Conservation (phyloP, 2,329 filamentous ascomycete species). For the Phialocephala sp. region DNA sequence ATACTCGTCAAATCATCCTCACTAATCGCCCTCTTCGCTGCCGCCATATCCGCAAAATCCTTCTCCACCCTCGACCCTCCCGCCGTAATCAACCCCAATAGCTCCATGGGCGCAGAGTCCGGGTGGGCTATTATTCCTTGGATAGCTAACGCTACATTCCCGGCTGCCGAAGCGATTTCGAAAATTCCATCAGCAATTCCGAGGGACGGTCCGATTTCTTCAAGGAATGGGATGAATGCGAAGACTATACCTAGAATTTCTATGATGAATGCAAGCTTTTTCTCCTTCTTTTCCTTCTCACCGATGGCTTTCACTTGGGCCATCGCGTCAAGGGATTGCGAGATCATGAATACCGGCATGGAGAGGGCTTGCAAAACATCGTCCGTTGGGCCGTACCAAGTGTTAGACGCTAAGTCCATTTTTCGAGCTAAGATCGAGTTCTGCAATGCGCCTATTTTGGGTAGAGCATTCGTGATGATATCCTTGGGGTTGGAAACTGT, state of each 20-base stretch:
- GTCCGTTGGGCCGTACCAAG: conserved; percentile 16
- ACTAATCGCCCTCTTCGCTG: no score
- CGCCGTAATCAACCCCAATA: no score
- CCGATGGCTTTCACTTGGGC: conserved; percentile 38
- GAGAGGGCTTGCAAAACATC: conserved; percentile 23
- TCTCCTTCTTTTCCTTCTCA: conserved; percentile 33
- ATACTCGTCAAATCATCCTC: no score
- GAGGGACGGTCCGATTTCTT: conserved; percentile 49
- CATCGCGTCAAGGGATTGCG: conserved; percentile 39
- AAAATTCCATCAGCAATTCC: conserved; percentile 33
- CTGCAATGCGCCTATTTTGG: conserved; percentile 16
- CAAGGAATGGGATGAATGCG: conserved; percentile 55
- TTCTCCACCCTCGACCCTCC: no score
- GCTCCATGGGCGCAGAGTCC: conserved; percentile 17
- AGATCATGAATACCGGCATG: conserved; percentile 39
- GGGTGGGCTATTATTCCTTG: conserved; percentile 15
- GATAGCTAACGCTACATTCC: conserved; percentile 16
- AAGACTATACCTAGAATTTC: conserved; percentile 52
- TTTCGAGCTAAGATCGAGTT: conserved; percentile 10
- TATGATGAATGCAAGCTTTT: conserved; percentile 34
- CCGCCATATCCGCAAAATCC: no score
- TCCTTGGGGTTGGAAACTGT: conserved; percentile 26
- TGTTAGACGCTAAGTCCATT: conserved; percentile 10
- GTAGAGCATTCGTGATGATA: conserved; percentile 19
- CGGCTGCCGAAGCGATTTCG: conserved; percentile 12